phyloP scores from a whole-genome alignment of 2,329 filamentous ascomycete species.

The Colletotrichum gigasporum region DNA sequence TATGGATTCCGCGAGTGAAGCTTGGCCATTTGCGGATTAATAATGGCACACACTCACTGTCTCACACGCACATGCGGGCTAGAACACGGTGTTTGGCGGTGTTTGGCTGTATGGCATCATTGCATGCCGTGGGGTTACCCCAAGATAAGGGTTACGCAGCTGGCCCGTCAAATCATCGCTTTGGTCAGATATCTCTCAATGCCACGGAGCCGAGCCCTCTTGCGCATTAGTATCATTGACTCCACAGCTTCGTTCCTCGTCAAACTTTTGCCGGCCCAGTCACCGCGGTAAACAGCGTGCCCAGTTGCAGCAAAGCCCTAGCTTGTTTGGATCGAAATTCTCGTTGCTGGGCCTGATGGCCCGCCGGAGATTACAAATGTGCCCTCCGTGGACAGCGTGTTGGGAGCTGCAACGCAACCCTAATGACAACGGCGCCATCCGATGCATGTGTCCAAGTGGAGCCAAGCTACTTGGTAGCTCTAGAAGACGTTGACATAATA shows the following conservation, averaged over 20 bases:
- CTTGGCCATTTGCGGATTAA: slow-evolving; percentile 13
- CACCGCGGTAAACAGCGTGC: background rate
- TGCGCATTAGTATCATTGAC: no score
- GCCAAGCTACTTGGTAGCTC: slow-evolving; percentile 5
- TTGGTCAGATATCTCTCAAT: slow-evolving; percentile 14
- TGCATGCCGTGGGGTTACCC: background rate
- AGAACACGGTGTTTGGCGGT: background rate
- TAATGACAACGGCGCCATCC: slow-evolving; percentile 3
- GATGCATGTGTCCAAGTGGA: background rate
- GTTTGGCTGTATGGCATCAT: slow-evolving; percentile 17
- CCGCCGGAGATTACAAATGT: slow-evolving; percentile 18
- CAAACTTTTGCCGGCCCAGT: no score
- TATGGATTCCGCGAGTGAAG: slow-evolving; percentile 17
- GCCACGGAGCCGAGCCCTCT: slow-evolving; percentile 25
- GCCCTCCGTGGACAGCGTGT: slow-evolving; percentile 1
- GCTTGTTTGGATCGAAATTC: no score
- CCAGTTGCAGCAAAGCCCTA: background rate
- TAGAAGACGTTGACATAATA: slow-evolving; percentile 9
- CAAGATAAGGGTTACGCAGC: background rate
- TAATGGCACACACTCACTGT: slow-evolving; percentile 4
- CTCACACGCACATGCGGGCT: slow-evolving; percentile 11
- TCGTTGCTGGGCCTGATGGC: background rate
- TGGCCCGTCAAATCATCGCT: background rate
- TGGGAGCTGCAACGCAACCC: background rate
- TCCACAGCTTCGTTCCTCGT: background rate